phyloP scores from a whole-genome alignment of 2,329 filamentous ascomycete genomes.

The Microascus cirrosus region DNA sequence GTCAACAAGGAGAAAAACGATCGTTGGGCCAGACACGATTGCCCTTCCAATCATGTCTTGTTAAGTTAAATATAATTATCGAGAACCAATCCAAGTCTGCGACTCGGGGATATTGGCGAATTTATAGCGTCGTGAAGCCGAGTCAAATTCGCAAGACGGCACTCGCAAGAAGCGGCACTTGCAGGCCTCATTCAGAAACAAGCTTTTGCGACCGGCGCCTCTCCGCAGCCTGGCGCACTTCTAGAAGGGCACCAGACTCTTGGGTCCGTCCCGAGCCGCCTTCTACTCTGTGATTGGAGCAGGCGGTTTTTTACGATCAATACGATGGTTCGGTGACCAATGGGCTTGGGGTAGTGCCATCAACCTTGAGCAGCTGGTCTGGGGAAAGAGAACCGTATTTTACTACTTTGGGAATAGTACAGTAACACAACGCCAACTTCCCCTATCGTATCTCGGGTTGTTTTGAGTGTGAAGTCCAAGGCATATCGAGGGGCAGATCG shows the following conservation, averaged over 20 bases:
- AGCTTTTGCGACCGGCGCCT: too few species aligned
- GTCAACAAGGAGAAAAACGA: background rate
- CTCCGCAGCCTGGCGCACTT: background rate
- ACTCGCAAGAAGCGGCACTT: too few species aligned
- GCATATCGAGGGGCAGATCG: background rate
- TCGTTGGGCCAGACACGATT: background rate
- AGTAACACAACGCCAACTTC: background rate
- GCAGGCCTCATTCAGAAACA: too few species aligned
- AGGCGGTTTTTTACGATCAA: background rate
- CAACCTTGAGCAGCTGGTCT: too few species aligned
- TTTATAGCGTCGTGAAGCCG: too few species aligned
- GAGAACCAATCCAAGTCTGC: background rate
- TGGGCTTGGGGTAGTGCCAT: background rate
- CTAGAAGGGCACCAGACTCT: background rate
- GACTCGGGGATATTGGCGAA: too few species aligned
- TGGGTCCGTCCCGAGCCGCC: too few species aligned
- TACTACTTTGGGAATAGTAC: background rate
- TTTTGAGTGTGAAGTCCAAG: background rate
- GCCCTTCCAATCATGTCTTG: background rate
- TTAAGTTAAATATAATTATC: background rate
- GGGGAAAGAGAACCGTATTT: background rate
- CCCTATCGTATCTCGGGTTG: background rate
- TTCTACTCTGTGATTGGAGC: background rate
- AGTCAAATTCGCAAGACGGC: too few species aligned
- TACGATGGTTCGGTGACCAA: background rate